Percentiles rank a stretch among this genome's conserved stretches.
These are phyloP conservation scores for Neospora caninum DNA, from an alignment of 169 alveolate species.

Conservation along the genomic window DNA sequence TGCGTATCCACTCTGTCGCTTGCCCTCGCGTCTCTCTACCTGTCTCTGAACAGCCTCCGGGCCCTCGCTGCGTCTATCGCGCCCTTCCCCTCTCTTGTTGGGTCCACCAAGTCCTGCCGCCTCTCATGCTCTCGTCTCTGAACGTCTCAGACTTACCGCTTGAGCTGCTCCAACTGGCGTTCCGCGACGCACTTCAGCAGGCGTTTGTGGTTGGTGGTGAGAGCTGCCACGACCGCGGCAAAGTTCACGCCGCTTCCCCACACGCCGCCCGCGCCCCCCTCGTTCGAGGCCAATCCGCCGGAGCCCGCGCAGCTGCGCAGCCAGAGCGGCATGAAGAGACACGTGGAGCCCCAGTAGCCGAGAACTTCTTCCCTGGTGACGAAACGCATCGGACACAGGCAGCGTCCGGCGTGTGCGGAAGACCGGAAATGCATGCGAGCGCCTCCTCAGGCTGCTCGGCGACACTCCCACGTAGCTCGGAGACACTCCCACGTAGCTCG, in stretches of 20 bases:
- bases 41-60: too few relatives aligned
- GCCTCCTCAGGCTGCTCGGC: too few relatives aligned
- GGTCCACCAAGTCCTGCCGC: too few relatives aligned
- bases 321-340: slow-evolving; percentile 64
- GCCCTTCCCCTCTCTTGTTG: not conserved
- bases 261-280: slow-evolving; percentile 26
- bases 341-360: slow-evolving; percentile 62
- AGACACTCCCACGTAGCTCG: too few relatives aligned
- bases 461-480: too few relatives aligned
- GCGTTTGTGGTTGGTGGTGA: slow-evolving; percentile 67
- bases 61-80: too few relatives aligned
- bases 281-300: not conserved
- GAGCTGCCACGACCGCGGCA: slow-evolving; percentile 54
- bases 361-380: slow-evolving; percentile 55
- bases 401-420: too few relatives aligned
- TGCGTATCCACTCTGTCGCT: too few relatives aligned
- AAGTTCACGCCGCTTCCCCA: slow-evolving; percentile 61
- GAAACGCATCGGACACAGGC: not conserved
- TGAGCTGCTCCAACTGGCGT: slow-evolving; percentile 53
- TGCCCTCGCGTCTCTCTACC: too few relatives aligned
- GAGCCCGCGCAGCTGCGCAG: slow-evolving; percentile 43
- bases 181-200: slow-evolving; percentile 59
- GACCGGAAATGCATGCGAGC: too few relatives aligned
- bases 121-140: not conserved
- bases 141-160: slow-evolving; percentile 7